Evolutionary conservation across 1,139 yeast genomes (phyloP), one percentile per base, ranked within the genome.

Genomic region (Nakaseomyces sp.): DNA sequence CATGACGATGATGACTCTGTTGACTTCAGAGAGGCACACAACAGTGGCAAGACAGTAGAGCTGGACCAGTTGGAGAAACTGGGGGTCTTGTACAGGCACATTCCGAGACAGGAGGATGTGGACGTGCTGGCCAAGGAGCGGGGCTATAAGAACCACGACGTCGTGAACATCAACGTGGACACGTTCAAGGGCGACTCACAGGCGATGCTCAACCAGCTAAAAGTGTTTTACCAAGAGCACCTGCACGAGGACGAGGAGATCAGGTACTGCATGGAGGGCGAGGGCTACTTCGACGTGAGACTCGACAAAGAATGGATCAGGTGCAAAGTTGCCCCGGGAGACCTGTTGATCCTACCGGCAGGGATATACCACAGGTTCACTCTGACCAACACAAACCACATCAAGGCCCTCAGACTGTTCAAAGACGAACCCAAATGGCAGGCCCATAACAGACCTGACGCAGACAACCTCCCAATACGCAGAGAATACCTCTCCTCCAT

Each of bases 211-310:
- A 70, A 69, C 47, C 86, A 87, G 63, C 73, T 89, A 66, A 69
- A 74, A 49, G 73, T 66, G 44, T 89, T 89, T 64, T 87, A 82
- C 67, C 71, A 76, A 41, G 97, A 91, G 63, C 98, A 91, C 64
- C 71, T 86, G 52, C 98, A 91, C 62, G 97, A 91, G 63, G 98
- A 91, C 62, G 98, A 91, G 66, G 98, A 91, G 68, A 91, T 91
- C 61, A 72, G 98, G 51, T 89, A 88, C 65, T 77, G 88, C 47
- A 62, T 83, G 25, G 96, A 83, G 22, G 98, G 98, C 8, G 85
- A 79, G 49, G 97, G 98, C 0, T 91, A 76, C 65, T 91, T 91
- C 61, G 97, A 91, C 58, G 88, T 91, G 8, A 74, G 96, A 50
- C 60, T 67, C 16, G 50, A 62, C 30, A 88, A 83, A 55, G 66